Percentiles rank a stretch among this genome's conserved stretches.
phyloP scores from a whole-genome alignment of 148 eudicot species.

The Rheum nobile region DNA sequence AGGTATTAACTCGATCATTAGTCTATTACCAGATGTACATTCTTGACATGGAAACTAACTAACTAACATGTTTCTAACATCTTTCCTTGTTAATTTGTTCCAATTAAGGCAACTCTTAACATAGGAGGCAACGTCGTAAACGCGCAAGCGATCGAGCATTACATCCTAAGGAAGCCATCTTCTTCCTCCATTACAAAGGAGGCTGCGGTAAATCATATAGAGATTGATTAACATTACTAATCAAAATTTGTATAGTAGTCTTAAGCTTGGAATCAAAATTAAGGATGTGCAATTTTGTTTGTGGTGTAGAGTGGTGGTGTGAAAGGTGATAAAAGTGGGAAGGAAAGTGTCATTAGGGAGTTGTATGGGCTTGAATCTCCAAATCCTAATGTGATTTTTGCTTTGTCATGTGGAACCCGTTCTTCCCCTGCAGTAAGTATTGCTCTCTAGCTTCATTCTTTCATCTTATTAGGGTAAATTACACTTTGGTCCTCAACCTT shows the following conservation, averaged over 20 bases:
- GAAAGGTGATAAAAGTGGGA: constrained; percentile 22
- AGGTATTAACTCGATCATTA: constrained; percentile 28
- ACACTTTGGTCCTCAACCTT: background rate
- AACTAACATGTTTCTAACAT: background rate
- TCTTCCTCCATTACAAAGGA: constrained; percentile 26
- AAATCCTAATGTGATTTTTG: constrained; percentile 66
- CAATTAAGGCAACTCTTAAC: constrained; percentile 63
- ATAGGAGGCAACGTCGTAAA: constrained; percentile 70
- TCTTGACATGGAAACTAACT: background rate
- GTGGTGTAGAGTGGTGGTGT: constrained; percentile 14
- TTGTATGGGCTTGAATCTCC: constrained; percentile 51
- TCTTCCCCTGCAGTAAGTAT: constrained; percentile 89
- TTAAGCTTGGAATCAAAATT: background rate
- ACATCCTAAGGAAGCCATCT: constrained; percentile 57
- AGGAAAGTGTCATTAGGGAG: constrained; percentile 46
- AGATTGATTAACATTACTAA: background rate
- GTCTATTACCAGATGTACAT: background rate
- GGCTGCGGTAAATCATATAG: constrained; percentile 20
- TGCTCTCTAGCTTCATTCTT: too few species aligned
- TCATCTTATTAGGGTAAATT: background rate
- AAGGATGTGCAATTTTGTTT: background rate
- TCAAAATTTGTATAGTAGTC: background rate
- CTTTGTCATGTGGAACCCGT: constrained; percentile 79
- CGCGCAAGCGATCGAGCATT: constrained; percentile 78
- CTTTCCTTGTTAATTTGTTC: background rate